Evolutionary conservation across 768 basidiomycete genomes (phyloP).

Genomic region (Sutorius australiensis): DNA sequence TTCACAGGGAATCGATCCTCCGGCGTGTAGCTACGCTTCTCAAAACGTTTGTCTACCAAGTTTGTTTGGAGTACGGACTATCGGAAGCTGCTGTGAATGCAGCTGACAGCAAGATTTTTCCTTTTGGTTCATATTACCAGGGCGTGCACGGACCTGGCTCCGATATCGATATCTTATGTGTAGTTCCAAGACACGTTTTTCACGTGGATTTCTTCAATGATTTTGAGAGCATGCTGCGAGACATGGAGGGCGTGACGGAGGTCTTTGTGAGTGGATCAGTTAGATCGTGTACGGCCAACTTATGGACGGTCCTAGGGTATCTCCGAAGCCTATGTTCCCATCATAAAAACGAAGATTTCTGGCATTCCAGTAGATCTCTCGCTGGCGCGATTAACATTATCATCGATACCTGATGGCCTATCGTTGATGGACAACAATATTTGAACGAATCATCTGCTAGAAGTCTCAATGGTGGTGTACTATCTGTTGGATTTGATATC

Average conservation of each 20-base stretch:
- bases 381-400: conserved; percentile 84
- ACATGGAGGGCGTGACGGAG: conserved; percentile 81
- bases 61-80: conserved; percentile 73
- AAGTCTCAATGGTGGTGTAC: conserved; percentile 74
- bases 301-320: conserved; percentile 62
- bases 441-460: conserved; percentile 92
- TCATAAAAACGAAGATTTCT: conserved; percentile 86
- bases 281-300: background rate
- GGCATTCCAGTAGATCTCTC: conserved; percentile 95
- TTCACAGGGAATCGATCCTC: conserved; percentile 84
- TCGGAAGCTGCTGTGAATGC: conserved; percentile 87
- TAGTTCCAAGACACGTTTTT: conserved; percentile 94
- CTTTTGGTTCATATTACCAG: conserved; percentile 96
- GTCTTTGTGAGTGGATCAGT: conserved; percentile 66
- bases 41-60: conserved; percentile 86
- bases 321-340: conserved; percentile 93
- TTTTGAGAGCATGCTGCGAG: conserved; percentile 85
- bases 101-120: conserved; percentile 98
- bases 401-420: conserved; percentile 89
- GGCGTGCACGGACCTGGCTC: conserved; percentile 95
- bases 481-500: conserved; percentile 2
- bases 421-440: conserved; percentile 89
- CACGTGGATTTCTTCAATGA: conserved; percentile 93
- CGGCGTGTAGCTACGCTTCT: conserved; percentile 86
- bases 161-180: conserved; percentile 98